Evolutionary conservation across 345 rosid genomes (phyloP).

Genomic region (Gossypium bickii): DNA sequence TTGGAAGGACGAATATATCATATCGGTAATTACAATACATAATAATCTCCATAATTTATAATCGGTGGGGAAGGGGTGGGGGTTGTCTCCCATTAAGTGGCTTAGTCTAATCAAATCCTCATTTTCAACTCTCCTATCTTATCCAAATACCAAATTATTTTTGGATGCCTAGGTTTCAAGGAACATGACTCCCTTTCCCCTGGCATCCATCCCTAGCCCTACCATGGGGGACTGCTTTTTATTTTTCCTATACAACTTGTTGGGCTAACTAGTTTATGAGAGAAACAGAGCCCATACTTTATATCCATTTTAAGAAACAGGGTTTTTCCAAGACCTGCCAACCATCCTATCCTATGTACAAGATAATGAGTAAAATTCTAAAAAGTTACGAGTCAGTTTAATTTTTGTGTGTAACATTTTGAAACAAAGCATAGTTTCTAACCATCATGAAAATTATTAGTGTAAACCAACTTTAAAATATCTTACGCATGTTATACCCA

Average conservation of each 20-base stretch:
- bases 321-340: neutral
- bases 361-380: neutral
- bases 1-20: slow-evolving; percentile 22
- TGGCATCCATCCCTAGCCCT: neutral
- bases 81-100: slow-evolving; percentile 29
- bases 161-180: slow-evolving; percentile 21
- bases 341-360: neutral
- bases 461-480: no score
- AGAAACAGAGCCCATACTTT: neutral
- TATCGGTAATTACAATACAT: neutral
- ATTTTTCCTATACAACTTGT: no score
- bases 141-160: neutral
- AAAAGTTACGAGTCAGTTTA: no score
- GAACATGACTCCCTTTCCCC: slow-evolving; percentile 30
- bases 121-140: neutral
- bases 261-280: neutral
- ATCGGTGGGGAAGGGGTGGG: slow-evolving; percentile 24
- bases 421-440: no score
- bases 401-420: no score
- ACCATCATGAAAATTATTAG: no score
- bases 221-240: neutral
- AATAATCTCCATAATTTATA: slow-evolving; percentile 17
- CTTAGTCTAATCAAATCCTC: slow-evolving; percentile 30
- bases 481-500: no score
- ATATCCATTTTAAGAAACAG: neutral